Conservation (phyloP, 257 asterid species). For the Gentiana straminea region DNA sequence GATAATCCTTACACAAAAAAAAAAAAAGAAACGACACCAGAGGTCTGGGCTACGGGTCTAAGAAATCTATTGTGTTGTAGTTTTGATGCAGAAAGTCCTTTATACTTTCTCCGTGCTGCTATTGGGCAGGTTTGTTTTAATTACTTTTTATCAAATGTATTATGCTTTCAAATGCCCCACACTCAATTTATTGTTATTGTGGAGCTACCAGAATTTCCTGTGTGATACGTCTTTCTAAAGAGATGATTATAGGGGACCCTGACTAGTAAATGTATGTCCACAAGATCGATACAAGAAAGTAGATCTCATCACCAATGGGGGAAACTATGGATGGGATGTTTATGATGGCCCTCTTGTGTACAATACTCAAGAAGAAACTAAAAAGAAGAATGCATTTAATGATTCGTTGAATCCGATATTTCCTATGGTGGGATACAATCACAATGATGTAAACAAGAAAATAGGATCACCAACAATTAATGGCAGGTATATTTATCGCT, state of each 20-base stretch:
- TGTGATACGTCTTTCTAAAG: no score
- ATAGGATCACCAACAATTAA: slow-evolving; percentile 79
- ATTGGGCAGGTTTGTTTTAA: slow-evolving; percentile 48
- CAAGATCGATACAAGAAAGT: slow-evolving; percentile 86
- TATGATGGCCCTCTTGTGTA: slow-evolving; percentile 66
- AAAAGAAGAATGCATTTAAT: slow-evolving; percentile 40
- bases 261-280: no score
- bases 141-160: neutral
- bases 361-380: slow-evolving; percentile 30
- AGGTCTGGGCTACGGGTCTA: slow-evolving; percentile 76
- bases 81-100: slow-evolving; percentile 85
- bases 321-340: slow-evolving; percentile 87
- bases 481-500: slow-evolving; percentile 77
- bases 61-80: slow-evolving; percentile 94
- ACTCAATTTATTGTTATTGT: no score
- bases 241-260: no score
- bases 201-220: no score
- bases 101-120: slow-evolving; percentile 72
- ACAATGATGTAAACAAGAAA: slow-evolving; percentile 45
- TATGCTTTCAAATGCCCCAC: no score
- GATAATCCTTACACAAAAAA: slow-evolving; percentile 65
- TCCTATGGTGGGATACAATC: slow-evolving; percentile 72
- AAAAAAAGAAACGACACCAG: slow-evolving; percentile 49
- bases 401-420: slow-evolving; percentile 51
- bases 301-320: slow-evolving; percentile 74